Base-by-base conservation (phyloP, 345 rosid species). In the Syzygium jambos region DNA sequence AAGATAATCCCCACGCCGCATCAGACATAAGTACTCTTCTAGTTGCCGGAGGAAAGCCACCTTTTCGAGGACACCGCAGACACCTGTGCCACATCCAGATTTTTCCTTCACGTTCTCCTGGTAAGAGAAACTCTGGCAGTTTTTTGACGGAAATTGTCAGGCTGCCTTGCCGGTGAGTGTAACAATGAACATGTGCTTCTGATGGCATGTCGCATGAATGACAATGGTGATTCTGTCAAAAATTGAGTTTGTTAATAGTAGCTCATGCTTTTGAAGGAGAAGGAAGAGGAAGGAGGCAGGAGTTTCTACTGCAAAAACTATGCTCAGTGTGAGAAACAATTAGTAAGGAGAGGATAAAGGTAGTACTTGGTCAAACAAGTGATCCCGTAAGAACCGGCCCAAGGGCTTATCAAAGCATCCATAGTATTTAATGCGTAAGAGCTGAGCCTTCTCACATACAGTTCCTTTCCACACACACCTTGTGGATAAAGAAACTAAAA, bases 51-150 rank as follows among this genome's bases (percentile, higher is more conserved):
- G 99, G 99, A 89, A 95, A 95, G 34, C 98, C 97, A 91, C 89
- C 91, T 85, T 80, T 90, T 86, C 99, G 93, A 88, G 99, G 99
- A 88, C 99, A 98, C 88, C 91, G 92, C 88, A 96, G 93, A 90
- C 99, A 98, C 90, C 99, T 91, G 88, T 98, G 99, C 99, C 99
- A 98, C 99, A 98, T 98, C 99, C 99, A 98, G 88, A 98, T 96
- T 90, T 95, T 98, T 86, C 98, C 99, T 89, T 96, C 99, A 83
- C 92, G 93, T 91, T 96, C 96, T 77, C 99, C 99, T 84, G 94
- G 96, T 87, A 98, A 91, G 83, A 87, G 88, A 90, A 90, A 52
- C 83, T 95, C 98, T 63, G 94, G 91, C 51, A 94, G 93, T 90
- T 92, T 96, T 92, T 91, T 95, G 88, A 98, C 99, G 63, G 99